Evolutionary conservation across 495 filamentous ascomycete species (phyloP).

Genomic region (Penicillium coffeae): DNA sequence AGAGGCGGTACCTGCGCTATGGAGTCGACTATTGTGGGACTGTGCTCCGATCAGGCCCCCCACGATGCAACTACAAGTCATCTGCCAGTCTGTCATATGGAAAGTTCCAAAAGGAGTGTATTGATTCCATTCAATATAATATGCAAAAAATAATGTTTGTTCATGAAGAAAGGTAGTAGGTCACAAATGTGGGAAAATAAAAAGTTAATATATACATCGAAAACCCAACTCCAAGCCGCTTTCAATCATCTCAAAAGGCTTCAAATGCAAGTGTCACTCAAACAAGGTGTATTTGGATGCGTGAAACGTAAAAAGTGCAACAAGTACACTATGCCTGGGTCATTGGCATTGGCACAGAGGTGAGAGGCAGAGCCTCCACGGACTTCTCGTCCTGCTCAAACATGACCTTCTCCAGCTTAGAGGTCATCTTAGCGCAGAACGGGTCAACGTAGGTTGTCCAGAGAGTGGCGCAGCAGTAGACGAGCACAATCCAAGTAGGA

Average conservation of each 20-base stretch:
- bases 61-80: no score
- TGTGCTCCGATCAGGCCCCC: background rate
- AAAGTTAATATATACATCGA: constrained; percentile 5
- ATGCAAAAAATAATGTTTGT: background rate
- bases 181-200: background rate
- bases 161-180: background rate
- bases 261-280: constrained; percentile 1
- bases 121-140: no score
- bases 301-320: background rate
- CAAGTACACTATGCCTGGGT: background rate
- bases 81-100: no score
- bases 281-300: background rate
- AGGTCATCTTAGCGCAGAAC: constrained; percentile 59
- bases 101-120: no score
- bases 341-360: constrained; percentile 26
- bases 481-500: constrained; percentile 52
- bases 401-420: constrained; percentile 52
- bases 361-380: constrained; percentile 33
- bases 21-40: no score
- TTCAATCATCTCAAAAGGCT: constrained; percentile 4
- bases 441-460: constrained; percentile 66
- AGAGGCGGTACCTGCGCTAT: no score
- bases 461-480: constrained; percentile 52
- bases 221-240: constrained; percentile 5
- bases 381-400: constrained; percentile 52